These are phyloP conservation scores for Triticum timopheevii DNA, from an alignment of 176 grass and related monocot genomes.

Conservation along the genomic window DNA sequence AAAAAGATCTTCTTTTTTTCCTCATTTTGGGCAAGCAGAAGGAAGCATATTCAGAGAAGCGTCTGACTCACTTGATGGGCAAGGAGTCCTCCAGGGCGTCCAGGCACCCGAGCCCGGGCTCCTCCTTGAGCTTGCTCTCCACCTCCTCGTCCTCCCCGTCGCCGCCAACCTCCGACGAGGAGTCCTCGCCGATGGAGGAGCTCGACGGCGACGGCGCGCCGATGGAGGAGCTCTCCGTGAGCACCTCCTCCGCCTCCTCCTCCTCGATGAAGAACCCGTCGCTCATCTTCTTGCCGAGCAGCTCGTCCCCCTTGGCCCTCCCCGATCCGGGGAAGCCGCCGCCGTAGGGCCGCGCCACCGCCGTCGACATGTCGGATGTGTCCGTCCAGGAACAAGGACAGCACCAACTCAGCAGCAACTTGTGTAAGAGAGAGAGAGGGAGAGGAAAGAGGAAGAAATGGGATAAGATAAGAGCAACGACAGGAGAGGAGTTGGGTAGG, in stretches of 20 bases:
- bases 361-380: conserved; percentile 50
- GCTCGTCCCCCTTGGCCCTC: background rate
- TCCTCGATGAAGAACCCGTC: conserved; percentile 57
- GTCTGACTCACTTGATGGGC: conserved; percentile 62
- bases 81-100: conserved; percentile 59
- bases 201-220: conserved; percentile 39
- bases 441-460: background rate
- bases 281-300: conserved; percentile 32
- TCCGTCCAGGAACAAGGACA: conserved; percentile 34
- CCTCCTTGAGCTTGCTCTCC: conserved; percentile 49
- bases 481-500: conserved; percentile 17
- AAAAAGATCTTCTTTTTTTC: background rate
- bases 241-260: conserved; percentile 23
- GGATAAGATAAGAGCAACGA: conserved; percentile 60
- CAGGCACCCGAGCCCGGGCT: conserved; percentile 35
- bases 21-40: background rate
- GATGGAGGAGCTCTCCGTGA: conserved; percentile 44
- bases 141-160: conserved; percentile 41
- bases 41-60: background rate
- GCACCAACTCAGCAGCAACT: conserved; percentile 31
- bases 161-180: conserved; percentile 36
- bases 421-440: background rate
- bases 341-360: conserved; percentile 34
- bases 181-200: conserved; percentile 60
- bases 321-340: conserved; percentile 35